Evolutionary conservation across 164 flowering plant genomes (phyloP).

Genomic region (Magnolia changhungtana): DNA sequence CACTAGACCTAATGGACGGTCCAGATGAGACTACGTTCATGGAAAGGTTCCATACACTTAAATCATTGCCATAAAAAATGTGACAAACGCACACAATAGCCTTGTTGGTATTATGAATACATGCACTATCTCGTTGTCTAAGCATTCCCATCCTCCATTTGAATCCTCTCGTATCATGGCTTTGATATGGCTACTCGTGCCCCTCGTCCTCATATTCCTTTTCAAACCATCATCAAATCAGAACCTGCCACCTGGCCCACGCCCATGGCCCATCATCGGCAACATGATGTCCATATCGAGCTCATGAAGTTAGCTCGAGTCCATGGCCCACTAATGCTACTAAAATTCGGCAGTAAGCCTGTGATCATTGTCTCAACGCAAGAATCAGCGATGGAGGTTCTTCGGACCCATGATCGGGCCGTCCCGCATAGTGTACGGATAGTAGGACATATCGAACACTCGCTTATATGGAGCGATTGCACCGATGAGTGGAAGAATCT

Average conservation of each 20-base stretch:
- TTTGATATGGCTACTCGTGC: not conserved
- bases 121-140: no score
- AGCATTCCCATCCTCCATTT: no score
- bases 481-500: conserved; percentile 30
- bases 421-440: conserved; percentile 7
- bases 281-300: conserved; percentile 24
- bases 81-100: no score
- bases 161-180: not conserved
- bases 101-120: no score
- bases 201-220: not conserved
- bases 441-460: conserved; percentile 1
- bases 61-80: no score
- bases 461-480: conserved; percentile 32
- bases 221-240: not conserved
- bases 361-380: conserved; percentile 28
- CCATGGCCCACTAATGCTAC: conserved; percentile 35
- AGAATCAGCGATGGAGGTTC: conserved; percentile 25
- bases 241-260: conserved; percentile 42
- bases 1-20: no score
- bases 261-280: conserved; percentile 41
- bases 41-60: no score
- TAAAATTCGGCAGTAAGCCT: conserved; percentile 26
- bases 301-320: conserved; percentile 16
- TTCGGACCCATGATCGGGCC: conserved; percentile 25
- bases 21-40: no score